phyloP scores from a whole-genome alignment of 2,329 filamentous ascomycete species.

The Juglanconis juglandina region DNA sequence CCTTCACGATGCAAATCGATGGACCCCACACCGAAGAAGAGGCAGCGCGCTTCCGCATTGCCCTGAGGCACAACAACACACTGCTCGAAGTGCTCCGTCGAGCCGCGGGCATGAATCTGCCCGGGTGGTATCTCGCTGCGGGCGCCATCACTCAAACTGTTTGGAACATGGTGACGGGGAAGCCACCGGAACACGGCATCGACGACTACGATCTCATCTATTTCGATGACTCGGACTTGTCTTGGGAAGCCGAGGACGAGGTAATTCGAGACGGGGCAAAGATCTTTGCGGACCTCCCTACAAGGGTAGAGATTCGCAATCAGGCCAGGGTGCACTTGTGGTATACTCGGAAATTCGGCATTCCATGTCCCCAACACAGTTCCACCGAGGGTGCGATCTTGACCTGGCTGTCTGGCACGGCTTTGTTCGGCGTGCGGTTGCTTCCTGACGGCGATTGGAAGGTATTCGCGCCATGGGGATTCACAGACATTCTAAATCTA shows the following conservation, averaged over 20 bases:
- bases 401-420: conserved; percentile 33
- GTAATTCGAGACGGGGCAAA: conserved; percentile 28
- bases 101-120: conserved; percentile 14
- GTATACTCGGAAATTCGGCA: conserved; percentile 32
- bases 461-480: conserved; percentile 33
- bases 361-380: conserved; percentile 27
- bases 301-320: conserved; percentile 35
- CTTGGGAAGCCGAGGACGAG: conserved; percentile 34
- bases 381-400: conserved; percentile 32
- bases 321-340: conserved; percentile 37
- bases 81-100: conserved; percentile 17
- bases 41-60: conserved; percentile 6
- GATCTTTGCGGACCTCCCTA: conserved; percentile 29
- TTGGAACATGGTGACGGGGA: conserved; percentile 32
- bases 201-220: conserved; percentile 37
- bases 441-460: conserved; percentile 26
- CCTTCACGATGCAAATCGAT: conserved; percentile 2
- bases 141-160: conserved; percentile 36
- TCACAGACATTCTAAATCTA: conserved; percentile 34
- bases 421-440: conserved; percentile 30
- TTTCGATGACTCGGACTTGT: conserved; percentile 30
- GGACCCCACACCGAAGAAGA: conserved; percentile 14
- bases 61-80: conserved; percentile 15
- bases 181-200: conserved; percentile 31
- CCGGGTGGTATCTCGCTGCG: conserved; percentile 26